phyloP scores from a whole-genome alignment of 106 monocot species.

The Phalaenopsis aphrodite region DNA sequence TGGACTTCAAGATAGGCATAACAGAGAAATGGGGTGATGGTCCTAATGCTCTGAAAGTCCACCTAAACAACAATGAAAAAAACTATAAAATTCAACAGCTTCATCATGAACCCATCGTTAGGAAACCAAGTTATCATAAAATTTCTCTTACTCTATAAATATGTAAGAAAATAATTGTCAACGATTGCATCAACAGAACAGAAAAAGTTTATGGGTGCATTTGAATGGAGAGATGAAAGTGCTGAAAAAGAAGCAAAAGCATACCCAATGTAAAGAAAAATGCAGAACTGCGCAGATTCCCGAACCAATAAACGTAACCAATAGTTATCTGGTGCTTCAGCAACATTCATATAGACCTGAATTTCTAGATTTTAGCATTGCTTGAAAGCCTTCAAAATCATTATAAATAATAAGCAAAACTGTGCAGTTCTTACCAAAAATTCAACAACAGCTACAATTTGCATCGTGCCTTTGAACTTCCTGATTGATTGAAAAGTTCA shows the following conservation, averaged over 20 bases:
- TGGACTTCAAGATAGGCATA: constrained; percentile 48
- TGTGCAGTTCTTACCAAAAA: constrained; percentile 39
- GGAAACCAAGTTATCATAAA: neutral
- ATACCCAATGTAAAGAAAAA: constrained; percentile 92
- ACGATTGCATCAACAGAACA: neutral
- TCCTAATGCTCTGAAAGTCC: constrained; percentile 78
- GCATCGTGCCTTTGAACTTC: constrained; percentile 85
- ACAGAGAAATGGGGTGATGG: constrained; percentile 59
- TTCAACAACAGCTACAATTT: constrained; percentile 60
- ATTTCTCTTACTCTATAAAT: neutral
- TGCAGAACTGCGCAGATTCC: constrained; percentile 83
- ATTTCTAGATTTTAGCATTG: neutral
- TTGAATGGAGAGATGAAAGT: neutral
- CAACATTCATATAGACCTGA: constrained; percentile 61
- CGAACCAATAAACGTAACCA: constrained; percentile 67
- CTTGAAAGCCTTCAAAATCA: neutral
- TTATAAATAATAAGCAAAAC: neutral
- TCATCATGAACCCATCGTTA: neutral
- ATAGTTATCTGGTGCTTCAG: constrained; percentile 49
- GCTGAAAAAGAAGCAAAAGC: constrained; percentile 10
- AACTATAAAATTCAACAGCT: neutral
- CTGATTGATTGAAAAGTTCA: constrained; percentile 23
- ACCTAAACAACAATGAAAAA: constrained; percentile 31
- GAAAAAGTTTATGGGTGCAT: neutral
- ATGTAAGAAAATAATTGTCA: neutral